These are phyloP conservation scores for Ajuga chamaepitys DNA, from an alignment of 257 asterid species.

Conservation along the genomic window DNA sequence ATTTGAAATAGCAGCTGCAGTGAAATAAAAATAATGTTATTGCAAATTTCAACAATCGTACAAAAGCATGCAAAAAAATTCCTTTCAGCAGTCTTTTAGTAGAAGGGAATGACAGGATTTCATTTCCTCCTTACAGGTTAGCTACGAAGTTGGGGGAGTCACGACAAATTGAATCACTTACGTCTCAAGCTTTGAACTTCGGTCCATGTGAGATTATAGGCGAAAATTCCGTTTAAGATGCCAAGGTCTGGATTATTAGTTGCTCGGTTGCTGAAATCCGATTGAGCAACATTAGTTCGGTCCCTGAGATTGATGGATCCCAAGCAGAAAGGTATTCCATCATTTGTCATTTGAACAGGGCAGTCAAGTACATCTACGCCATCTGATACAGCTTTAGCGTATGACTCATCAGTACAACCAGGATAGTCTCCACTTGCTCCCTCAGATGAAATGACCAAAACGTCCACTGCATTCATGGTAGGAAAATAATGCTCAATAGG, in stretches of 20 bases:
- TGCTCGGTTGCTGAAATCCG: constrained; percentile 29
- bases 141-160: neutral
- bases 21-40: constrained; percentile 10
- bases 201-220: constrained; percentile 63
- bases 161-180: constrained; percentile 24
- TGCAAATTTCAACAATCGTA: neutral
- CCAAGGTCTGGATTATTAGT: constrained; percentile 43
- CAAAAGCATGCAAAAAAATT: neutral
- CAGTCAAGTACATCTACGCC: constrained; percentile 77
- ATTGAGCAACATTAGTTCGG: constrained; percentile 43
- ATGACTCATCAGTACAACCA: constrained; percentile 77
- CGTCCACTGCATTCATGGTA: constrained; percentile 32
- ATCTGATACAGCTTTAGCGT: constrained; percentile 57
- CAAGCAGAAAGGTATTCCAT: constrained; percentile 71
- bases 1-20: constrained; percentile 64
- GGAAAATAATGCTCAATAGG: neutral
- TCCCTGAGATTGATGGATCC: constrained; percentile 75
- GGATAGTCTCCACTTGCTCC: constrained; percentile 92
- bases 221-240: constrained; percentile 36
- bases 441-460: constrained; percentile 59
- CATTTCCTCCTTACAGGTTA: neutral
- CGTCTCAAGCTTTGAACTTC: constrained; percentile 62
- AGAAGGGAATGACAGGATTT: neutral
- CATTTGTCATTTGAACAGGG: constrained; percentile 77
- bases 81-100: neutral